These are phyloP conservation scores for Wallacemonas sp. DNA, from an alignment of 208 protist genomes.

Conservation along the genomic window DNA sequence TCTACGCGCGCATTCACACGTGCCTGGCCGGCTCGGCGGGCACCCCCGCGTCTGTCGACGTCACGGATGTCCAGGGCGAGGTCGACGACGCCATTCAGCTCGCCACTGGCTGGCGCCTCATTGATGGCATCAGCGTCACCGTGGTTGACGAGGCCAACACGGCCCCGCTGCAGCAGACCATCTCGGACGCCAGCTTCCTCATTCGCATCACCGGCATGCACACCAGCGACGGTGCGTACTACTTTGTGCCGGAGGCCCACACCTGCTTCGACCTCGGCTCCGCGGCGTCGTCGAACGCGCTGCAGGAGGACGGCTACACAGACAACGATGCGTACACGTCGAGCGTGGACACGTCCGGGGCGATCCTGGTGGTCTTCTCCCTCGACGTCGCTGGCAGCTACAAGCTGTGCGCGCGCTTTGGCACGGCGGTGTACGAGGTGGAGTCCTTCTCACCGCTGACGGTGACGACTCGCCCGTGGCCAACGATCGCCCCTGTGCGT, in stretches of 20 bases:
- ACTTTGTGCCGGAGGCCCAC: slow-evolving; percentile 31
- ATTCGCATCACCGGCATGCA: slow-evolving; percentile 26
- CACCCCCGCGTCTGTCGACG: slow-evolving; percentile 19
- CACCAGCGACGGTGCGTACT: slow-evolving; percentile 18
- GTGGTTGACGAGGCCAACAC: background rate
- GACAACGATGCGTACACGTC: background rate
- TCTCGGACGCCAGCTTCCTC: slow-evolving; percentile 17
- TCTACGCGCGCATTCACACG: slow-evolving; percentile 35
- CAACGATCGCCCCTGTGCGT: slow-evolving; percentile 6
- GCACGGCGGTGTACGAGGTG: slow-evolving; percentile 43
- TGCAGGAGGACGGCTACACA: background rate
- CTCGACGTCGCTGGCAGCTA: slow-evolving; percentile 41
- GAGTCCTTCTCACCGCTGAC: slow-evolving; percentile 24
- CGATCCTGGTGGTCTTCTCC: slow-evolving; percentile 30
- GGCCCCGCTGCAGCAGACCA: background rate
- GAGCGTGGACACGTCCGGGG: background rate
- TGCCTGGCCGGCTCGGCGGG: slow-evolving; percentile 32
- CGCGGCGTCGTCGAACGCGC: background rate
- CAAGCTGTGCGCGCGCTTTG: slow-evolving; percentile 51
- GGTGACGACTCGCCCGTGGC: slow-evolving; percentile 12
- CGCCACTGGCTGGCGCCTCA: slow-evolving; percentile 15
- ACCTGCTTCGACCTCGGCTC: slow-evolving; percentile 34
- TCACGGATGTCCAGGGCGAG: slow-evolving; percentile 30
- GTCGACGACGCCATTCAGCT: slow-evolving; percentile 3
- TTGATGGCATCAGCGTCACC: slow-evolving; percentile 13